Evolutionary conservation across 129 eudicot genomes (phyloP).

Genomic region (Rutidosis leptorrhynchoides): DNA sequence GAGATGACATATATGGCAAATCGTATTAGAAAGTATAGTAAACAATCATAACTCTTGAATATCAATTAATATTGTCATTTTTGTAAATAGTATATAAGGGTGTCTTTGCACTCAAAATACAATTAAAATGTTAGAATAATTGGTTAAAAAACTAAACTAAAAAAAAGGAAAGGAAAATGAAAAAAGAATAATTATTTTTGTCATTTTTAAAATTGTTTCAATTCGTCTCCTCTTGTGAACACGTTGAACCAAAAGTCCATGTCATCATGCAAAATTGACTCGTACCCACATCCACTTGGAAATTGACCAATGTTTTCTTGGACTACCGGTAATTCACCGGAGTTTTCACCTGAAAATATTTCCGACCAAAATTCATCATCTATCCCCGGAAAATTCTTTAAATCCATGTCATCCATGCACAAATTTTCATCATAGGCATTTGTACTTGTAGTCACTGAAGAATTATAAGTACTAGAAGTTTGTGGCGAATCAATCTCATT

Average conservation of each 20-base stretch:
- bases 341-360: slow-evolving; percentile 33
- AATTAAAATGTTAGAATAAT: slow-evolving; percentile 22
- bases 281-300: slow-evolving; percentile 31
- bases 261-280: slow-evolving; percentile 38
- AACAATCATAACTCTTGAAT: not conserved
- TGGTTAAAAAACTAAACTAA: slow-evolving; percentile 4
- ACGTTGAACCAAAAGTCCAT: slow-evolving; percentile 58
- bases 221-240: slow-evolving; percentile 42
- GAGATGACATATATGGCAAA: not conserved
- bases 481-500: slow-evolving; percentile 34
- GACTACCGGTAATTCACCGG: slow-evolving; percentile 28
- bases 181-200: slow-evolving; percentile 13
- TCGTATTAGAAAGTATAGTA: not conserved
- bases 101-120: slow-evolving; percentile 11
- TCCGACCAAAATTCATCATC: slow-evolving; percentile 59
- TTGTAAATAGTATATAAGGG: slow-evolving; percentile 4
- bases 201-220: slow-evolving; percentile 30
- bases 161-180: not conserved
- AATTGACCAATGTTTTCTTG: slow-evolving; percentile 30
- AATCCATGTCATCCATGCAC: slow-evolving; percentile 22
- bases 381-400: slow-evolving; percentile 30
- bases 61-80: not conserved
- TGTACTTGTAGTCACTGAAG: slow-evolving; percentile 30
- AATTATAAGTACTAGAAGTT: slow-evolving; percentile 34
- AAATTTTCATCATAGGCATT: not conserved